These are phyloP conservation scores for Brettanomyces naardenensis DNA, from an alignment of 805 yeast genomes.

Conservation along the genomic window DNA sequence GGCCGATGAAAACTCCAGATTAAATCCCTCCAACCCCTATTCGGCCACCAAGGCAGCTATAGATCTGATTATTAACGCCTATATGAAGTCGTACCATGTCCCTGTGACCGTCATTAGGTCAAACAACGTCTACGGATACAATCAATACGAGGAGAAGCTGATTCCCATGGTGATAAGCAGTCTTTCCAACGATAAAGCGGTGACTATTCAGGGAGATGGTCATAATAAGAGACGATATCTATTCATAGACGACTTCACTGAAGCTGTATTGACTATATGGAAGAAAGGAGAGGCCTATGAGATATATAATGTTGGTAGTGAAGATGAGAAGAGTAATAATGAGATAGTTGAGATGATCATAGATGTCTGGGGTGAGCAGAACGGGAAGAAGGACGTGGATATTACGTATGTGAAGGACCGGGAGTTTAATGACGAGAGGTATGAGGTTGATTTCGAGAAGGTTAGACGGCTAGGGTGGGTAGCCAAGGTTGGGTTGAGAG, in stretches of 20 bases:
- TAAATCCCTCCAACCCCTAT: conserved; percentile 2
- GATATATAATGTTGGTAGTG: conserved; percentile 1
- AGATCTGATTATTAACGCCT: conserved; percentile 3
- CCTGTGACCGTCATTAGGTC: not conserved
- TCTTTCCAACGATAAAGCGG: not conserved
- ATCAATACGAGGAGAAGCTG: conserved; percentile 2
- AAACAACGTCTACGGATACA: conserved; percentile 1
- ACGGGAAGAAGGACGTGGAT: not conserved
- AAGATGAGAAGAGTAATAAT: not conserved
- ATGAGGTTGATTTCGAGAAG: not conserved
- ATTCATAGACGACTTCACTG: conserved; percentile 1
- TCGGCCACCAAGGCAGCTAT: conserved; percentile 2
- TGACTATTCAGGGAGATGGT: conserved; percentile 2
- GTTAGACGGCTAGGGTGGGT: not conserved
- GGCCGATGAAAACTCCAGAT: not conserved
- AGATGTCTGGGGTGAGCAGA: not conserved
- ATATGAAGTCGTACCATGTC: not conserved
- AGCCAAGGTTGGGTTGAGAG: not conserved
- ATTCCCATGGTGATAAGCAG: not conserved
- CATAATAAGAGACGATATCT: not conserved
- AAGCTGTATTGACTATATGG: not conserved
- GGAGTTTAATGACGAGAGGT: not conserved
- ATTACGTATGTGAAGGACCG: not conserved
- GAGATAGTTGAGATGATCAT: not conserved
- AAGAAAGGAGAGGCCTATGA: not conserved